Evolutionary conservation across 2,329 filamentous ascomycete species (phyloP).

Genomic region (Pseudopithomyces maydicus): DNA sequence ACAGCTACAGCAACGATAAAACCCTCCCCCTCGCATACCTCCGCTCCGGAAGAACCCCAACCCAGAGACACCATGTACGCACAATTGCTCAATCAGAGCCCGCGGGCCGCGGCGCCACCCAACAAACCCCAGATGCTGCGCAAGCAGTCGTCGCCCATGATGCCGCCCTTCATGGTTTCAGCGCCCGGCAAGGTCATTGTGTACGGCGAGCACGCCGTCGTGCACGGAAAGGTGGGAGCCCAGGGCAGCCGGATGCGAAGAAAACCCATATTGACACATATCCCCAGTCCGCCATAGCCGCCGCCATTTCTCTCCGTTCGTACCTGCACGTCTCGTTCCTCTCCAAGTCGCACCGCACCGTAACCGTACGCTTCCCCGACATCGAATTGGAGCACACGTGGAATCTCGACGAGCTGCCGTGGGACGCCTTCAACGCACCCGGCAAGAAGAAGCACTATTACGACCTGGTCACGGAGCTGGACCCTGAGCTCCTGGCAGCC

Average conservation of each 20-base stretch:
- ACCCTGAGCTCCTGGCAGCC: conserved; percentile 78
- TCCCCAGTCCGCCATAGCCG: conserved; percentile 81
- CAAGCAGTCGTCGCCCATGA: conserved; percentile 61
- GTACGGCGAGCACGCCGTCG: conserved; percentile 97
- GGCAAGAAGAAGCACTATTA: conserved; percentile 95
- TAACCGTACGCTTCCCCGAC: conserved; percentile 88
- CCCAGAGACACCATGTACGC: conserved; percentile 35
- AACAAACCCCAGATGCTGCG: conserved; percentile 26
- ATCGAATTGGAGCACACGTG: conserved; percentile 89
- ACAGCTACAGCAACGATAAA: conserved; percentile 17
- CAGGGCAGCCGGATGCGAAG: neutral
- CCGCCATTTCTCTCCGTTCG: conserved; percentile 90
- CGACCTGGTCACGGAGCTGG: conserved; percentile 77
- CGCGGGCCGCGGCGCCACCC: conserved; percentile 15
- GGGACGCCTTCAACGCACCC: conserved; percentile 78
- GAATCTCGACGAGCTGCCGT: conserved; percentile 91
- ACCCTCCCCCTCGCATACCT: conserved; percentile 29
- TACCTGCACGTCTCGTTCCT: conserved; percentile 95
- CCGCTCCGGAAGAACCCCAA: conserved; percentile 33
- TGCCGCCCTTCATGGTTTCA: conserved; percentile 96
- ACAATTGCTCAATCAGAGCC: conserved; percentile 30
- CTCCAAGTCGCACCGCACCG: conserved; percentile 87
- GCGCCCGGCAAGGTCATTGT: conserved; percentile 98
- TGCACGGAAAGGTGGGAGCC: conserved; percentile 80
- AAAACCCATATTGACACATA: conserved; percentile 19